Base-by-base conservation (phyloP, 2,329 filamentous ascomycete genomes). In the Conoideocrella luteorostrata region DNA sequence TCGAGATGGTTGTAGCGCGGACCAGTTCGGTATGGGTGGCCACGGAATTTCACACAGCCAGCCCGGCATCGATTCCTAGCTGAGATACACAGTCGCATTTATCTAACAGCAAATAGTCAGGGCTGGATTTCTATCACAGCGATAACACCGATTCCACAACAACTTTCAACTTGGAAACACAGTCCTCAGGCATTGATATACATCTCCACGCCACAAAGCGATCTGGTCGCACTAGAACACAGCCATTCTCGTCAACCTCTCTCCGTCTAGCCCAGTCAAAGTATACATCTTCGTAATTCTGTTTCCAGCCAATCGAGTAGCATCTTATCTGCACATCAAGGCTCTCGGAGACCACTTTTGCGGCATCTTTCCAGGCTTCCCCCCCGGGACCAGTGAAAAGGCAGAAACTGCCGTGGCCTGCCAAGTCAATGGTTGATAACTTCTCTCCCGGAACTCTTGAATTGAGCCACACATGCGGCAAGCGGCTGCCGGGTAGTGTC, bases 391-490 rank as follows among this genome's bases (percentile, higher is more conserved):
- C 77, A 0, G 72, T 75, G 7, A 78, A 55, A 2, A 78, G 52
- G 11, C 57, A 63, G 53, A 79, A 81, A 0, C 52, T 51, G 1
- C 75, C 73, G 39, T 80, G 66, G 0, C 79, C 79, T 0, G 75
- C 75, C 2, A 84, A 58, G 55, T 84, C 80, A 36, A 78, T 71
- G 0, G 78, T 82, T 1, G 77, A 81, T 15, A 76, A 60, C 12
- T 62, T 61, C 41, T 66, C 54, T 9, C 61, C 60, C 0, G 77
- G 71, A 10, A 66, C 52, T 6, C 63, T 52, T 17, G 66, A 67
- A 58, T 79, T 75, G 13, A 84, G 60, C 80, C 80, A 84, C 1
- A 68, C 78, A 57, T 85, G 80, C 5, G 81, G 80, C 18, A 83
- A 59, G 2, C 79, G 65, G 23, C 66, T 66, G 7, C 80, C 81